These are phyloP conservation scores for Heterobasidion parviporum DNA, from an alignment of 1,284 basidiomycete genomes.

Conservation along the genomic window DNA sequence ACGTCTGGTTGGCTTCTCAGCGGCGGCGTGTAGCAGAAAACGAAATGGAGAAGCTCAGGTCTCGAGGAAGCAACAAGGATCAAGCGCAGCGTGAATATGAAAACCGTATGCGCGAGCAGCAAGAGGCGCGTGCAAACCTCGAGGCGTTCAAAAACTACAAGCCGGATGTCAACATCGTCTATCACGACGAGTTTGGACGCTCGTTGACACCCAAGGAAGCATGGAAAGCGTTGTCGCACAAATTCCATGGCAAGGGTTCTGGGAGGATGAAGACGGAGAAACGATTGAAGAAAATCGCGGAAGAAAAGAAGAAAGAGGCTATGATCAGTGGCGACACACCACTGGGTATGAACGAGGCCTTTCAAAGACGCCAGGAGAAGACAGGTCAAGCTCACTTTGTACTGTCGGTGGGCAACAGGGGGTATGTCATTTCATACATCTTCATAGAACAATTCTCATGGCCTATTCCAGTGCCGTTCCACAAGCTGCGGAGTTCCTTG, in stretches of 20 bases:
- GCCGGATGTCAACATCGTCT: constrained; percentile 93
- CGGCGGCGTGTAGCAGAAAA: constrained; percentile 68
- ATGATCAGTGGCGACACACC: constrained; percentile 93
- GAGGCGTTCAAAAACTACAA: constrained; percentile 92
- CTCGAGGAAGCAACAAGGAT: constrained; percentile 80
- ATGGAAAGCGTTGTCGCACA: constrained; percentile 92
- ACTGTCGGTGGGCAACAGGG: constrained; percentile 87
- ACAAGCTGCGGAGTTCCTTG: constrained; percentile 69
- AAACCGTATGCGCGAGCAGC: constrained; percentile 85
- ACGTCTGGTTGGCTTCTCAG: constrained; percentile 87
- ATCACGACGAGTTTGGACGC: constrained; percentile 96
- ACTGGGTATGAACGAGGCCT: constrained; percentile 85
- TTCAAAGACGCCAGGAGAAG: constrained; percentile 85
- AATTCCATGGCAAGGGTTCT: constrained; percentile 93
- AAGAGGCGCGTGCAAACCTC: constrained; percentile 78
- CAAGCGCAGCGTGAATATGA: constrained; percentile 94
- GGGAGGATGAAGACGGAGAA: constrained; percentile 95
- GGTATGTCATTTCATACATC: constrained; percentile 42
- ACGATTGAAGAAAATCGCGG: constrained; percentile 85
- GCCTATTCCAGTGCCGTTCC: constrained; percentile 60
- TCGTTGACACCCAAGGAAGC: constrained; percentile 89
- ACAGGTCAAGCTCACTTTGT: constrained; percentile 93
- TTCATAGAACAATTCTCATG: constrained; percentile 5
- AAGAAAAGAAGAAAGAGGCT: constrained; percentile 85
- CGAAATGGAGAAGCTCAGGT: constrained; percentile 70